Conservation (phyloP, 352 stramenopile species). For the Globisporangium camurandrum region DNA sequence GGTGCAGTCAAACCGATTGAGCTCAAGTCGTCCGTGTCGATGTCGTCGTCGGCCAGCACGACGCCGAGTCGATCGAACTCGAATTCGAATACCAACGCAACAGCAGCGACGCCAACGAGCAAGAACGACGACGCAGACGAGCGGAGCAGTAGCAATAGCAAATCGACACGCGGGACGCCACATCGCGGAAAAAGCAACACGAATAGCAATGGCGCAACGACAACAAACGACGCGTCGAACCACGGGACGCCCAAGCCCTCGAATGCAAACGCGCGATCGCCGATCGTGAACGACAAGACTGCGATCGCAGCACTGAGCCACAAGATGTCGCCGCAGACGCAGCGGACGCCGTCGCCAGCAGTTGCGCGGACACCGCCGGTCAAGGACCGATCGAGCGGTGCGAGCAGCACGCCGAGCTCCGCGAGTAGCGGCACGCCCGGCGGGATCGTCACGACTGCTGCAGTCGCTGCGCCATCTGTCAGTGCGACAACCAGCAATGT, state of each 20-base stretch:
- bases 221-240: slow-evolving; percentile 10
- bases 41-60: slow-evolving; percentile 22
- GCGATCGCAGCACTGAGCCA: slow-evolving; percentile 2
- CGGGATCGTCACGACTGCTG: slow-evolving; percentile 10
- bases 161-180: slow-evolving; percentile 30
- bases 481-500: slow-evolving; percentile 1
- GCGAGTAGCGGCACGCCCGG: not conserved
- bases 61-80: slow-evolving; percentile 26
- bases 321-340: slow-evolving; percentile 13
- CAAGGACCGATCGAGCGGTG: slow-evolving; percentile 13
- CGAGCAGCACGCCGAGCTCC: slow-evolving; percentile 14
- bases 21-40: slow-evolving; percentile 61
- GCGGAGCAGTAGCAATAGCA: slow-evolving; percentile 37
- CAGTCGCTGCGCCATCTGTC: not conserved
- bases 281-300: slow-evolving; percentile 19
- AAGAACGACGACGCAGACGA: slow-evolving; percentile 54
- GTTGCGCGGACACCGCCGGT: slow-evolving; percentile 9
- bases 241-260: slow-evolving; percentile 7
- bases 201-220: slow-evolving; percentile 14
- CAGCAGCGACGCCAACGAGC: slow-evolving; percentile 23
- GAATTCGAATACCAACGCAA: slow-evolving; percentile 7
- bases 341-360: slow-evolving; percentile 9
- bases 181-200: slow-evolving; percentile 33
- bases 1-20: slow-evolving; percentile 72
- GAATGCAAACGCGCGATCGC: slow-evolving; percentile 25